Evolutionary conservation across 495 filamentous ascomycete genomes (phyloP).

Genomic region (Penicillium chermesinum): DNA sequence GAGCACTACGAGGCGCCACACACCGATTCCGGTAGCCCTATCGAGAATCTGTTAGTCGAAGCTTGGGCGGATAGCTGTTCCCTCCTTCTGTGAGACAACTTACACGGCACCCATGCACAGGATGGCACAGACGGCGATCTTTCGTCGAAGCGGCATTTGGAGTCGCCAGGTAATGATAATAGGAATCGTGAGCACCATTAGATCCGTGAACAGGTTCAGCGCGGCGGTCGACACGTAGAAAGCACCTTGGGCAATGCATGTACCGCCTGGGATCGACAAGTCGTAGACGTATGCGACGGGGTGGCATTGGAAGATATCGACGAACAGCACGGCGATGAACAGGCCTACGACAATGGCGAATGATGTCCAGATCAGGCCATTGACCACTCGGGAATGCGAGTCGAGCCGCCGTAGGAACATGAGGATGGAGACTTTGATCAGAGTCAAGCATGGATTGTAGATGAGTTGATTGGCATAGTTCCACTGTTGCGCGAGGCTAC

Average conservation of each 20-base stretch:
- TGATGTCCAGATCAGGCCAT: slow-evolving; percentile 35
- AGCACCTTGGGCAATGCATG: slow-evolving; percentile 36
- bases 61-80: background rate
- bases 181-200: slow-evolving; percentile 43
- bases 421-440: slow-evolving; percentile 54
- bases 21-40: slow-evolving; percentile 49
- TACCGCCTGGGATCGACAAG: slow-evolving; percentile 26
- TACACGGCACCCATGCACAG: slow-evolving; percentile 40
- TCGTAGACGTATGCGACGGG: slow-evolving; percentile 45
- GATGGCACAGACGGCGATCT: slow-evolving; percentile 40
- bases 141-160: slow-evolving; percentile 39
- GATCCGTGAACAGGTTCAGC: slow-evolving; percentile 44
- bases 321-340: slow-evolving; percentile 51
- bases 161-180: slow-evolving; percentile 43
- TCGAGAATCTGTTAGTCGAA: background rate
- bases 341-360: slow-evolving; percentile 46
- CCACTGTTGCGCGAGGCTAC: slow-evolving; percentile 11
- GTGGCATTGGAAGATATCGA: slow-evolving; percentile 53
- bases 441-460: slow-evolving; percentile 59
- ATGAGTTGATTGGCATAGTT: slow-evolving; percentile 54
- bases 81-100: slow-evolving; percentile 9
- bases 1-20: slow-evolving; percentile 27
- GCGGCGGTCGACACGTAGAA: slow-evolving; percentile 42
- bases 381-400: slow-evolving; percentile 28
- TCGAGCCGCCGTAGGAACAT: slow-evolving; percentile 47